Evolutionary conservation across 257 asterid genomes (phyloP).

Genomic region (Anisodus tanguticus): DNA sequence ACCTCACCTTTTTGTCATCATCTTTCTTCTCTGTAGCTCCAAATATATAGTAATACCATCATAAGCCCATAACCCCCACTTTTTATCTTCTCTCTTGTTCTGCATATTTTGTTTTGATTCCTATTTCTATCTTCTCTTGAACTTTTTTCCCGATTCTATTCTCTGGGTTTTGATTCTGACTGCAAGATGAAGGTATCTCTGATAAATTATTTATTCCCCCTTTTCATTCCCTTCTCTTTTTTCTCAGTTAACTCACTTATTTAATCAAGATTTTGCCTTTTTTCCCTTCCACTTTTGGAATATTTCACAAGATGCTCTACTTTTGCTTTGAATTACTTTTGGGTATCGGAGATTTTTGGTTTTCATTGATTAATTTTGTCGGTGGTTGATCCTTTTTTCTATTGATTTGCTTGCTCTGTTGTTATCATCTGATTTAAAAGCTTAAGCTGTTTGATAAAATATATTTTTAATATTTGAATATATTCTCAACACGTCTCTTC

Average conservation of each 20-base stretch:
- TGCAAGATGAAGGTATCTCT: slow-evolving; percentile 25
- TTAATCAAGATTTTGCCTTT: not conserved
- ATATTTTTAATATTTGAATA: no score
- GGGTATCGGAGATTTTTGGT: not conserved
- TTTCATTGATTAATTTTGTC: not conserved
- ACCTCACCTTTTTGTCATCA: not conserved
- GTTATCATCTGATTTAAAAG: no score
- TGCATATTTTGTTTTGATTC: slow-evolving; percentile 42
- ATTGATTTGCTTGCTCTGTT: slow-evolving; percentile 14
- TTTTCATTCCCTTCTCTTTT: not conserved
- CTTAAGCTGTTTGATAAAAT: no score
- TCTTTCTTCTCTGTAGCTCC: slow-evolving; percentile 27
- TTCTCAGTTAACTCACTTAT: not conserved
- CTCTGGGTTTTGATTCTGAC: slow-evolving; percentile 4
- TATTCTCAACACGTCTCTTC: no score
- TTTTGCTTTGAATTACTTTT: slow-evolving; percentile 2
- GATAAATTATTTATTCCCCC: not conserved
- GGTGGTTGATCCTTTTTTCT: slow-evolving; percentile 5
- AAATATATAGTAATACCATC: slow-evolving; percentile 27
- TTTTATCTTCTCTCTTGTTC: slow-evolving; percentile 32
- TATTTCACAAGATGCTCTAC: not conserved
- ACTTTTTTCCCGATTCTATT: not conserved
- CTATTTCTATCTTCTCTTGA: slow-evolving; percentile 18
- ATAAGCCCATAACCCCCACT: not conserved
- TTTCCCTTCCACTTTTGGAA: not conserved